A percentile compares a stretch with the other conserved stretches of the same genome.
These are phyloP conservation scores for Podosphaera fusca DNA, from an alignment of 2,329 filamentous ascomycete species.

Conservation along the genomic window DNA sequence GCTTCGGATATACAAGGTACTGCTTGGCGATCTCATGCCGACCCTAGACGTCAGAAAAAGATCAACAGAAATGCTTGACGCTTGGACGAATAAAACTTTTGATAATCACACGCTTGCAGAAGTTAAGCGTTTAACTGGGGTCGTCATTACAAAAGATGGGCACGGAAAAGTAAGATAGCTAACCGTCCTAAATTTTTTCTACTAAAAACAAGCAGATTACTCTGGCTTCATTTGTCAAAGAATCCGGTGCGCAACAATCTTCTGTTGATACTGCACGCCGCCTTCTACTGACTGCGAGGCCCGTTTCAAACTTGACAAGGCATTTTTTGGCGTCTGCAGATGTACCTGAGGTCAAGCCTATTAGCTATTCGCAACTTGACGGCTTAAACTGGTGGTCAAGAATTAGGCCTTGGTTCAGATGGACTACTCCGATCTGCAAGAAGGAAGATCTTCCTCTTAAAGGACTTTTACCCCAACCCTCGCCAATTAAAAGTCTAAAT, in stretches of 20 bases:
- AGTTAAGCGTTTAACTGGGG: conserved; percentile 11
- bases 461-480: not conserved
- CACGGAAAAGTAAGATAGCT: conserved; percentile 1
- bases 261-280: conserved; percentile 3
- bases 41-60: not conserved
- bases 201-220: conserved; percentile 3
- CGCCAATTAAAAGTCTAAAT: no score
- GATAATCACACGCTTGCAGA: conserved; percentile 6
- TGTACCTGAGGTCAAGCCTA: not conserved
- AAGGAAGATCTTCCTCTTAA: not conserved
- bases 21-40: conserved; percentile 7
- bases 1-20: conserved; percentile 6
- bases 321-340: not conserved
- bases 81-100: conserved; percentile 2
- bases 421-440: conserved; percentile 9
- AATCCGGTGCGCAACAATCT: conserved; percentile 1
- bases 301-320: not conserved
- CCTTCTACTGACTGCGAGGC: conserved; percentile 3
- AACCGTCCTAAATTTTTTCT: not conserved
- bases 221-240: conserved; percentile 1
- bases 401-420: conserved; percentile 13
- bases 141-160: conserved; percentile 6
- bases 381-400: conserved; percentile 13
- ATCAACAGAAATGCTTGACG: not conserved
- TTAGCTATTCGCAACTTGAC: not conserved